These are phyloP conservation scores for Penicillium antarcticum DNA, from an alignment of 495 filamentous ascomycete species.

Conservation along the genomic window DNA sequence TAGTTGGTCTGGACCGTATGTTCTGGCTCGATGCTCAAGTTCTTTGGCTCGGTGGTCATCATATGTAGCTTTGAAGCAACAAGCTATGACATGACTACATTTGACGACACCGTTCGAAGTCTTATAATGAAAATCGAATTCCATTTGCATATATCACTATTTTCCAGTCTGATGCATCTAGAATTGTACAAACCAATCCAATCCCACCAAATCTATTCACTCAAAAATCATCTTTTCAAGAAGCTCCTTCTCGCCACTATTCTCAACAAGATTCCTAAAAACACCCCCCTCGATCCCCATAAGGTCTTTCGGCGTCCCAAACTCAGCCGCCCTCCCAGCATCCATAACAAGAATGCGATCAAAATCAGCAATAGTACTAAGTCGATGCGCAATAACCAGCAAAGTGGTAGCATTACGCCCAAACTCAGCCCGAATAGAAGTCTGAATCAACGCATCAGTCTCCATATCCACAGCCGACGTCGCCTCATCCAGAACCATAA, in stretches of 20 bases:
- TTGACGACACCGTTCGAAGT: too few relatives aligned
- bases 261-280: constrained; percentile 70
- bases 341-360: constrained; percentile 81
- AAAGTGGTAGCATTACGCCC: constrained; percentile 63
- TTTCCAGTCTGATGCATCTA: background rate
- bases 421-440: constrained; percentile 78
- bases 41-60: too few relatives aligned
- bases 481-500: constrained; percentile 89
- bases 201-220: too few relatives aligned
- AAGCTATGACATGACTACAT: too few relatives aligned
- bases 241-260: constrained; percentile 66
- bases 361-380: constrained; percentile 84
- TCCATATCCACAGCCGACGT: constrained; percentile 87
- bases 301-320: constrained; percentile 65
- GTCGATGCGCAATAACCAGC: constrained; percentile 82
- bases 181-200: too few relatives aligned
- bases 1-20: background rate
- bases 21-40: too few relatives aligned
- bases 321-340: constrained; percentile 71
- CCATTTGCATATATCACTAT: background rate
- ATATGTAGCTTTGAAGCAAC: too few relatives aligned
- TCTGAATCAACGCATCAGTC: constrained; percentile 79
- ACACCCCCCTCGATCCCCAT: constrained; percentile 54
- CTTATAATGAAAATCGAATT: too few relatives aligned
- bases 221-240: constrained; percentile 52